Percentiles rank a stretch among this genome's conserved stretches.
Conservation (phyloP, 1,139 yeast species). For the Magnusiomyces suaveolens region DNA sequence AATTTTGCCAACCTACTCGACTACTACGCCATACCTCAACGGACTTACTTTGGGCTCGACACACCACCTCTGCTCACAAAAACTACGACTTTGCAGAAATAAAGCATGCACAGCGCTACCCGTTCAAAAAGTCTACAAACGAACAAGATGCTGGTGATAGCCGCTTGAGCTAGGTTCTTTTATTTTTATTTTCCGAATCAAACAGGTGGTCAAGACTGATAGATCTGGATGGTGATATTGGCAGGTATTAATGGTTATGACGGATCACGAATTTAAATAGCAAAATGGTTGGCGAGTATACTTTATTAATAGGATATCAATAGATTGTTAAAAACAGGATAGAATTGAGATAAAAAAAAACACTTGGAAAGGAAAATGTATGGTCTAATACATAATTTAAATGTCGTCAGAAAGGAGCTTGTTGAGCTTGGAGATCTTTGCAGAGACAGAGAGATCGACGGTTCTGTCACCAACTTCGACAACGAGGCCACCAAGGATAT, state of each 20-base stretch:
- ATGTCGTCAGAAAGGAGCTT: conserved; percentile 59
- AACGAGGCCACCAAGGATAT: conserved; percentile 88
- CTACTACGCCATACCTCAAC: neutral
- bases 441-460: conserved; percentile 80
- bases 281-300: too few relatives aligned
- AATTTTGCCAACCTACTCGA: neutral
- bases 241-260: too few relatives aligned
- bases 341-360: neutral
- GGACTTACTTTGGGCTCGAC: too few relatives aligned
- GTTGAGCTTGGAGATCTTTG: conserved; percentile 83
- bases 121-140: neutral
- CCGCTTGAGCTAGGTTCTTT: too few relatives aligned
- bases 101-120: neutral
- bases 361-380: neutral
- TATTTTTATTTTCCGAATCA: neutral
- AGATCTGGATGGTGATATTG: too few relatives aligned
- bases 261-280: too few relatives aligned
- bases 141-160: too few relatives aligned
- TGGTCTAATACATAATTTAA: conserved; percentile 6
- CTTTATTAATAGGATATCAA: neutral
- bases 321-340: neutral
- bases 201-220: neutral
- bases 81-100: neutral
- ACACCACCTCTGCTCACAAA: neutral
- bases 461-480: conserved; percentile 97